Percentiles rank a stretch among this genome's conserved stretches.
Evolutionary conservation across 2,329 filamentous ascomycete genomes (phyloP).

Genomic region (Cladosporium colombiae): DNA sequence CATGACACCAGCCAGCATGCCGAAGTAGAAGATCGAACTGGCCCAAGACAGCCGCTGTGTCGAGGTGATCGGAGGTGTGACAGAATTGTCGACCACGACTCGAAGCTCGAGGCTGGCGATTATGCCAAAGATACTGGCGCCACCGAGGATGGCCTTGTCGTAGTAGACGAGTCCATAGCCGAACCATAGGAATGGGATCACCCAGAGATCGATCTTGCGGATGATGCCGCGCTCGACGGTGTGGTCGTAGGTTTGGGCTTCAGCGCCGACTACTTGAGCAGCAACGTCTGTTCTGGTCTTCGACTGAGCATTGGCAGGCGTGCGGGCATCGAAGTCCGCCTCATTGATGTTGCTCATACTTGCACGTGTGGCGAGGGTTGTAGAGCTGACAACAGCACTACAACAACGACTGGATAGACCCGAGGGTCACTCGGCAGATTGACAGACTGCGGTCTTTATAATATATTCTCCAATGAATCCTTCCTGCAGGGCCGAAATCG

Average conservation of each 20-base stretch:
- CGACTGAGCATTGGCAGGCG: background rate
- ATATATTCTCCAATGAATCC: background rate
- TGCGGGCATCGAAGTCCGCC: background rate
- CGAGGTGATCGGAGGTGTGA: slow-evolving; percentile 58
- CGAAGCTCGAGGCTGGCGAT: slow-evolving; percentile 64
- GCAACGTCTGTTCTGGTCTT: slow-evolving; percentile 10
- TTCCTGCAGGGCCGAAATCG: slow-evolving; percentile 10
- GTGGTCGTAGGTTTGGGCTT: slow-evolving; percentile 15
- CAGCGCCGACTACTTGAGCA: slow-evolving; percentile 14
- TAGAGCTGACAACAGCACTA: background rate
- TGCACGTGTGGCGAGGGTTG: background rate
- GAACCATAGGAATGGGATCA: slow-evolving; percentile 44
- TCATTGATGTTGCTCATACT: background rate
- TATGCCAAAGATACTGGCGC: slow-evolving; percentile 75
- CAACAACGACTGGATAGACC: background rate
- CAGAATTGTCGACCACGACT: slow-evolving; percentile 52
- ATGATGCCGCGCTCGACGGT: slow-evolving; percentile 52
- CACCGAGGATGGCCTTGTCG: slow-evolving; percentile 74
- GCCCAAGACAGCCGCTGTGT: slow-evolving; percentile 74
- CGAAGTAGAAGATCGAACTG: slow-evolving; percentile 78
- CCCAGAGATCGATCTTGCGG: slow-evolving; percentile 61
- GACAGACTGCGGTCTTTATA: background rate
- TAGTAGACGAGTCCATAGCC: slow-evolving; percentile 70
- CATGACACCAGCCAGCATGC: slow-evolving; percentile 72
- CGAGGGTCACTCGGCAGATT: background rate